Evolutionary conservation across 163 green algal species (phyloP).

Genomic region (Prototheca cutis): DNA sequence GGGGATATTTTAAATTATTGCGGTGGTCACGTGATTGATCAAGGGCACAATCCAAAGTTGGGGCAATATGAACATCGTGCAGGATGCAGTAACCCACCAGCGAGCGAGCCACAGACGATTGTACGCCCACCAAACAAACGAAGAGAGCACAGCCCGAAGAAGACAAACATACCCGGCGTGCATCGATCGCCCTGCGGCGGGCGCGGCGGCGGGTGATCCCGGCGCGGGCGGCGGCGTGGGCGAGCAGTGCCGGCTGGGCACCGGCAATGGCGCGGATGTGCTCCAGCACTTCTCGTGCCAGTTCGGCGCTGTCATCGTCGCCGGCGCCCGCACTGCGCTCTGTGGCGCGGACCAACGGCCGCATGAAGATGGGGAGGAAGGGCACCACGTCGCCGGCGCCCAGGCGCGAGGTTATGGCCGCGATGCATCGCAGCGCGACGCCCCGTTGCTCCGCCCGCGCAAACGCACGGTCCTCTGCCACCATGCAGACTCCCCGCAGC

Average conservation of each 20-base stretch:
- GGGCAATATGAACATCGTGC: too few relatives aligned
- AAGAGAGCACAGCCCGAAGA: too few relatives aligned
- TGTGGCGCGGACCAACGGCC: conserved; percentile 63
- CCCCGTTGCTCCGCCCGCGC: conserved; percentile 34
- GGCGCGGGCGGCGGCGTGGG: conserved; percentile 49
- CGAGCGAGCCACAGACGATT: too few relatives aligned
- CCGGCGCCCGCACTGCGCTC: conserved; percentile 32
- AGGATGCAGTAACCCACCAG: too few relatives aligned
- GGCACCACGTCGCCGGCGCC: conserved; percentile 22
- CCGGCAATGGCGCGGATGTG: conserved; percentile 59
- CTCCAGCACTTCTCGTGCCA: conserved; percentile 59
- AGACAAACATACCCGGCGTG: not conserved
- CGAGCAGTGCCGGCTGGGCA: conserved; percentile 46
- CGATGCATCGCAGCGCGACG: conserved; percentile 60
- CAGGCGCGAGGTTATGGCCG: conserved; percentile 41
- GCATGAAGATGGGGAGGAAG: conserved; percentile 52
- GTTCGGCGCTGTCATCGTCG: conserved; percentile 20
- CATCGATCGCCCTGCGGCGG: conserved; percentile 20
- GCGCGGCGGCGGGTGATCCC: conserved; percentile 26
- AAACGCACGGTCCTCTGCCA: conserved; percentile 54
- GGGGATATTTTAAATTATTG: not conserved
- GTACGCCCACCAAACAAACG: too few relatives aligned
- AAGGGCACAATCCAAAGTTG: too few relatives aligned
- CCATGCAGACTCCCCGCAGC: conserved; percentile 46
- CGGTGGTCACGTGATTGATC: too few relatives aligned